Evolutionary conservation across 2,329 filamentous ascomycete species (phyloP).

Genomic region (Zelopaecilomyces penicillatus): DNA sequence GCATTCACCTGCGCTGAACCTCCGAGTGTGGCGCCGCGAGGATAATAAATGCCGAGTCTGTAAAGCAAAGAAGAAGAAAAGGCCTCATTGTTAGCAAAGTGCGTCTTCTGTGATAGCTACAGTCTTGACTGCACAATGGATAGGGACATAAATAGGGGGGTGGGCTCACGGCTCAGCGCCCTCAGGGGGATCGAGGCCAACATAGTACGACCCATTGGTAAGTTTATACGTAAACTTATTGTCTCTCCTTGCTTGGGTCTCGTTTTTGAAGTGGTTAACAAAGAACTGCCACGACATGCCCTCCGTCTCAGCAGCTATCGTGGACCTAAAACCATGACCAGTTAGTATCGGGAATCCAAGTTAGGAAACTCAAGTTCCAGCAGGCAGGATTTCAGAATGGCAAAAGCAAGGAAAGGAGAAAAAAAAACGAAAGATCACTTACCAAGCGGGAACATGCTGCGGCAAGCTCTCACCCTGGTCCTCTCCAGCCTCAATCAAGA

Average conservation of each 20-base stretch:
- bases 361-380: too few relatives aligned
- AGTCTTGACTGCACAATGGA: neutral
- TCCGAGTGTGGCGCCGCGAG: conserved; percentile 13
- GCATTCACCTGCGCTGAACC: conserved; percentile 14
- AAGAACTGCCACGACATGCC: conserved; percentile 47
- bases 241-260: conserved; percentile 13
- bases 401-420: too few relatives aligned
- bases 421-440: neutral
- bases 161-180: conserved; percentile 14
- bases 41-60: conserved; percentile 14
- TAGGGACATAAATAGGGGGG: neutral
- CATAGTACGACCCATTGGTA: conserved; percentile 11
- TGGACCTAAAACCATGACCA: neutral
- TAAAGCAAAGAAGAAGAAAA: neutral
- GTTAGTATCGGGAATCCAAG: too few relatives aligned
- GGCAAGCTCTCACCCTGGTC: conserved; percentile 32
- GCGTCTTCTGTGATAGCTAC: too few relatives aligned
- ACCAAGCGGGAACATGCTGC: conserved; percentile 12
- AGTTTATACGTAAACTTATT: conserved; percentile 14
- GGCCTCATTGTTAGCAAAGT: neutral
- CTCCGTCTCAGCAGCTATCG: conserved; percentile 7
- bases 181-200: conserved; percentile 24
- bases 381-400: too few relatives aligned
- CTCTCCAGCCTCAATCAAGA: conserved; percentile 49
- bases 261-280: conserved; percentile 45